Evolutionary conservation across 1,139 yeast species (phyloP).

Genomic region (Kodamaea arcana): DNA sequence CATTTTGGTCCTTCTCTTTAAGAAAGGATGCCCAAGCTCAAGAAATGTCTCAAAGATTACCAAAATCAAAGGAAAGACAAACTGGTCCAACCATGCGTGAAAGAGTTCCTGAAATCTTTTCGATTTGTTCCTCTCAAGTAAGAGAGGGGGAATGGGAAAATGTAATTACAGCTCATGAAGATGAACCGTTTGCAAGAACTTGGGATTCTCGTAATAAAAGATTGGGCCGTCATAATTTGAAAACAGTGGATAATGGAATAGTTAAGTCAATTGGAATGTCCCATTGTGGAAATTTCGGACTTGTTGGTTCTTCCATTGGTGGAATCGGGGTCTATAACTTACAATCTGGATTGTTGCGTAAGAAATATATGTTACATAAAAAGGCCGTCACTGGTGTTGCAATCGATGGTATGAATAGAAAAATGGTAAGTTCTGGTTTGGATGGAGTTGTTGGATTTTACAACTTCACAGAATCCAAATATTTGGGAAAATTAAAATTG

Average conservation of each 20-base stretch:
- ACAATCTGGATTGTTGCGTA: constrained; percentile 82
- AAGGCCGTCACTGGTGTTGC: constrained; percentile 86
- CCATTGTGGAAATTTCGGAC: constrained; percentile 91
- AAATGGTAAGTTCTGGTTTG: constrained; percentile 80
- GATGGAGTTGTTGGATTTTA: constrained; percentile 90
- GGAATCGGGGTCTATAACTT: constrained; percentile 85
- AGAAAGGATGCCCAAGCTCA: constrained; percentile 97
- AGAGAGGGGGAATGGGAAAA: constrained; percentile 95
- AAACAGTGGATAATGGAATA: constrained; percentile 74
- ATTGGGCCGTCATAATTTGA: constrained; percentile 68
- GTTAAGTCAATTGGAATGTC: constrained; percentile 81
- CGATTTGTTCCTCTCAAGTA: constrained; percentile 70
- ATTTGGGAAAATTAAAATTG: constrained; percentile 63
- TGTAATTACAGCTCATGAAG: constrained; percentile 86
- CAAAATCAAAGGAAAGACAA: constrained; percentile 48
- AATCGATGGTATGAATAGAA: constrained; percentile 83
- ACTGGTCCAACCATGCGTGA: constrained; percentile 57
- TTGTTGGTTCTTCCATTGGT: constrained; percentile 89
- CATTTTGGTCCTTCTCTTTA: constrained; percentile 88
- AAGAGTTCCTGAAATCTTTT: constrained; percentile 73
- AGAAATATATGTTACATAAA: constrained; percentile 63
- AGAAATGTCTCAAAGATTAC: constrained; percentile 78
- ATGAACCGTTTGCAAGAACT: constrained; percentile 79
- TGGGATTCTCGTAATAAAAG: constrained; percentile 86
- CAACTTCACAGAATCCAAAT: constrained; percentile 71